A percentile compares a stretch with the other conserved stretches of the same genome.
phyloP scores from a whole-genome alignment of 2,329 filamentous ascomycete genomes.

The Dryadomyces quercivorus region DNA sequence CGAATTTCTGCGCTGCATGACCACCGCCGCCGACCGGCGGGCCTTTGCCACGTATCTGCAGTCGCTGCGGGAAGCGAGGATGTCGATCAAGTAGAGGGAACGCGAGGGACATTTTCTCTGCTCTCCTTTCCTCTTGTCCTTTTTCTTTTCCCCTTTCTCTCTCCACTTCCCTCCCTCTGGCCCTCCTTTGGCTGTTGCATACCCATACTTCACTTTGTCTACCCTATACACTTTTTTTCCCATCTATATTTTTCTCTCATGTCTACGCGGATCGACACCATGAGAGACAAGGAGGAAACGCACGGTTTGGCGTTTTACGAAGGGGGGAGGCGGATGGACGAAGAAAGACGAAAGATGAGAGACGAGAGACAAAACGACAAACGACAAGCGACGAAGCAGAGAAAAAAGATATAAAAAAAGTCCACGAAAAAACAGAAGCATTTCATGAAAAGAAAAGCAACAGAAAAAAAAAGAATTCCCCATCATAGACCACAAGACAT shows the following conservation, averaged over 20 bases:
- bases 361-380: too few species aligned
- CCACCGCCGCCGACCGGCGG: slow-evolving; percentile 47
- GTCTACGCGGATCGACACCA: neutral
- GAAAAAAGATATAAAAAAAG: neutral
- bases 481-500: neutral
- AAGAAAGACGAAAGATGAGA: neutral
- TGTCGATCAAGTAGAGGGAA: neutral
- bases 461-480: neutral
- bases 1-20: slow-evolving; percentile 47
- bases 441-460: neutral
- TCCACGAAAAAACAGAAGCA: neutral
- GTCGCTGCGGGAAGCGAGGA: slow-evolving; percentile 34
- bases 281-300: neutral
- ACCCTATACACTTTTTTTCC: neutral
- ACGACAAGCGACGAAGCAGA: neutral
- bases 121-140: neutral
- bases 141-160: neutral
- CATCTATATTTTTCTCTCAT: neutral
- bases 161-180: too few species aligned
- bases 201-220: neutral
- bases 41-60: slow-evolving; percentile 53
- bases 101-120: neutral
- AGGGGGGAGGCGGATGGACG: neutral
- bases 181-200: too few species aligned
- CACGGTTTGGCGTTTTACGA: neutral